Conservation (phyloP, 345 rosid species). For the Microthlaspi erraticum region DNA sequence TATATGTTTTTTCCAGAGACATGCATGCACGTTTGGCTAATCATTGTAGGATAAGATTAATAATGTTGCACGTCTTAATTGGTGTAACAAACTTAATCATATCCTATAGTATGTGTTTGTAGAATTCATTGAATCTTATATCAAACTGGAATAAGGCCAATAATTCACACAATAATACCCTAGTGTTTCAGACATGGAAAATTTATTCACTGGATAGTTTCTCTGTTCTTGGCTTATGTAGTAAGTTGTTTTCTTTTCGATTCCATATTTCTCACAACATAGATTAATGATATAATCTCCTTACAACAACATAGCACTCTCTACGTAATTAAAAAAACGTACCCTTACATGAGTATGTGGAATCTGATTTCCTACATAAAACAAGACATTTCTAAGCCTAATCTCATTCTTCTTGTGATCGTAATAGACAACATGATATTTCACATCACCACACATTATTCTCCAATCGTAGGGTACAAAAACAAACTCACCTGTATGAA, state of each 20-base stretch:
- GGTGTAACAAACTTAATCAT: slow-evolving; percentile 13
- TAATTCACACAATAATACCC: no score
- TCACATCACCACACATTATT: no score
- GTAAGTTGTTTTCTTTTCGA: no score
- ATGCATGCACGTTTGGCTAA: slow-evolving; percentile 40
- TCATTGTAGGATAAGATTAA: slow-evolving; percentile 17
- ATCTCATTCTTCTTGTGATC: neutral
- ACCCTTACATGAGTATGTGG: no score
- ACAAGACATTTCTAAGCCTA: neutral
- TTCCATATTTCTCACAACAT: neutral
- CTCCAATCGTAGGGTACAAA: no score
- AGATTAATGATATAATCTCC: neutral
- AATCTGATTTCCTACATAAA: no score
- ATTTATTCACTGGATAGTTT: no score
- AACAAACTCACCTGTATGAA: no score
- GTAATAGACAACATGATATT: neutral
- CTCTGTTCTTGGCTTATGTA: no score
- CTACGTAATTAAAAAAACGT: neutral
- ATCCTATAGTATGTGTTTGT: neutral
- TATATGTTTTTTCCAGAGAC: slow-evolving; percentile 30
- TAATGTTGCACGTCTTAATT: slow-evolving; percentile 37
- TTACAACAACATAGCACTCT: slow-evolving; percentile 16
- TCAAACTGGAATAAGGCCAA: neutral
- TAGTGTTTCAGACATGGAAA: no score
- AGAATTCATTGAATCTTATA: neutral